These are phyloP conservation scores for Fusarium chaquense DNA, from an alignment of 2,329 filamentous ascomycete species.

Conservation along the genomic window DNA sequence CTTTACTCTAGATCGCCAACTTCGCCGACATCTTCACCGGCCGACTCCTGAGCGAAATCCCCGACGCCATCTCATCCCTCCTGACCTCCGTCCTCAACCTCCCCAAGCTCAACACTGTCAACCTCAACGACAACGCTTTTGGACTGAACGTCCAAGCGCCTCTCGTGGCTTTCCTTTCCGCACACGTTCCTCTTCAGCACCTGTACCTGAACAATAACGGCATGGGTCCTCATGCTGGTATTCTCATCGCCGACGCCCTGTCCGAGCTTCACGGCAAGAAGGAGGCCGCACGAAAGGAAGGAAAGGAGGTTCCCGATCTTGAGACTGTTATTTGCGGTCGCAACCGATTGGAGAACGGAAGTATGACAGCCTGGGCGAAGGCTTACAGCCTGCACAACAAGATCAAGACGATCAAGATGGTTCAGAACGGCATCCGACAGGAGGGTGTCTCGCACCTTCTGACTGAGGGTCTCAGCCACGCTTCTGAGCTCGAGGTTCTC, in stretches of 20 bases:
- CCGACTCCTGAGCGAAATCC: constrained; percentile 92
- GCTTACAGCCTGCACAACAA: constrained; percentile 85
- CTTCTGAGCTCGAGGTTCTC: constrained; percentile 76
- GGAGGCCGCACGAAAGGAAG: constrained; percentile 77
- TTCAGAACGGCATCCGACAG: constrained; percentile 96
- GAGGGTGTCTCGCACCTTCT: constrained; percentile 89
- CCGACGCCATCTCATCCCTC: constrained; percentile 85
- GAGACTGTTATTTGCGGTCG: constrained; percentile 98
- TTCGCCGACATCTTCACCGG: constrained; percentile 98
- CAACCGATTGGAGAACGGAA: constrained; percentile 94
- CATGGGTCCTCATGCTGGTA: constrained; percentile 90
- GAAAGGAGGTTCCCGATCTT: constrained; percentile 80
- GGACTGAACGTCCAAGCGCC: constrained; percentile 95
- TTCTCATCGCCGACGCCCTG: constrained; percentile 88
- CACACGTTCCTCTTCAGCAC: constrained; percentile 90
- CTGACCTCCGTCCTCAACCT: constrained; percentile 89
- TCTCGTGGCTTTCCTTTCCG: constrained; percentile 89
- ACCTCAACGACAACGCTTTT: constrained; percentile 98
- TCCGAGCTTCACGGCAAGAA: constrained; percentile 87
- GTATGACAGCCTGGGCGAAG: constrained; percentile 95
- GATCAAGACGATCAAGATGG: constrained; percentile 92
- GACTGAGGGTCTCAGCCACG: constrained; percentile 79
- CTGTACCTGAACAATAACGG: constrained; percentile 99
- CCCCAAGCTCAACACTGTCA: constrained; percentile 87
- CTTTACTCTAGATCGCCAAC: constrained; percentile 75